These are phyloP conservation scores for Rhynchospora breviuscula DNA, from an alignment of 176 grass and related monocot species.

Conservation along the genomic window DNA sequence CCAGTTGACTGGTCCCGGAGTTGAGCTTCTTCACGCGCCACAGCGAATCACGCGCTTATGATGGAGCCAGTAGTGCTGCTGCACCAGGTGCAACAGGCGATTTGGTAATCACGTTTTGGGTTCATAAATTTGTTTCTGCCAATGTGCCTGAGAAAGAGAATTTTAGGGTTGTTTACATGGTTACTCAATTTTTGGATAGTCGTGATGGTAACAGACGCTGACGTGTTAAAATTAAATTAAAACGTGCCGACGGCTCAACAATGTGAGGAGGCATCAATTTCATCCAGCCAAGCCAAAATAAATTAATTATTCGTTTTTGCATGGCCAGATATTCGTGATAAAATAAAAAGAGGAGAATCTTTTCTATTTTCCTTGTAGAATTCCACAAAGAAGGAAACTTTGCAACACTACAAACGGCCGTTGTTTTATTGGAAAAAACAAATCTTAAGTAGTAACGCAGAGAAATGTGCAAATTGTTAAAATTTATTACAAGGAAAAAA, in stretches of 20 bases:
- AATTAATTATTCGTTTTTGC: not conserved
- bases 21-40: not conserved
- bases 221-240: not conserved
- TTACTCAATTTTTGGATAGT: conserved; percentile 8
- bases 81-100: not conserved
- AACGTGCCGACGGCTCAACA: not conserved
- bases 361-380: not conserved
- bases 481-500: not conserved
- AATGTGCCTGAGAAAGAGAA: not conserved
- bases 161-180: not conserved
- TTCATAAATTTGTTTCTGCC: not conserved
- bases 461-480: not conserved
- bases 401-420: not conserved
- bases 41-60: not conserved
- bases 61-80: not conserved
- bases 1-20: not conserved
- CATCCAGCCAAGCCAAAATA: not conserved
- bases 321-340: not conserved
- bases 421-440: not conserved
- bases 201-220: conserved; percentile 20
- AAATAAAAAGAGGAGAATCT: not conserved
- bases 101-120: not conserved
- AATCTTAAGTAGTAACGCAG: not conserved
- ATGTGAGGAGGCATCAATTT: not conserved
- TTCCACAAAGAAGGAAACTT: not conserved